Percentiles rank a stretch among this genome's conserved stretches.
Conservation (phyloP, 495 filamentous ascomycete species). For the Letharia lupina region DNA sequence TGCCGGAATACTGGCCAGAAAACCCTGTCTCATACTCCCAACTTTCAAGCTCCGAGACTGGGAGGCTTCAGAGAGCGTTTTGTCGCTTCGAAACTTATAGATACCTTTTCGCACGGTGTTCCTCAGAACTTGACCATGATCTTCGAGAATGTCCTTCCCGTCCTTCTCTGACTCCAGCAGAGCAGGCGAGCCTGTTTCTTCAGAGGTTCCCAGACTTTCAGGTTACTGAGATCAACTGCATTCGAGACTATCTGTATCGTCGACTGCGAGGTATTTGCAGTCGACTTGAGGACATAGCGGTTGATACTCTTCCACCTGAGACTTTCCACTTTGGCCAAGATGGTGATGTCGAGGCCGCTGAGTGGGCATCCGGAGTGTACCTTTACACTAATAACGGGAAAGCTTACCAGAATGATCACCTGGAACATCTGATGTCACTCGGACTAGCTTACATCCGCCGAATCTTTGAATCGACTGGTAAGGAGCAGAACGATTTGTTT, state of each 20-base stretch:
- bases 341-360: background rate
- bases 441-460: background rate
- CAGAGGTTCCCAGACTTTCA: background rate
- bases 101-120: slow-evolving; percentile 4
- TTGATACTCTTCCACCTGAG: background rate
- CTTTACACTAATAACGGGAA: background rate
- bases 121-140: background rate
- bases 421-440: slow-evolving; percentile 7
- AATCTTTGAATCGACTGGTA: background rate
- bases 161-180: background rate
- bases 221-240: slow-evolving; percentile 7
- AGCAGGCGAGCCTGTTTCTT: background rate
- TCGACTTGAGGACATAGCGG: background rate
- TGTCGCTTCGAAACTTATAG: slow-evolving; percentile 14
- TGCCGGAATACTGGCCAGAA: background rate
- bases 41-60: background rate
- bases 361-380: background rate
- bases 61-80: slow-evolving; percentile 10
- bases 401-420: background rate
- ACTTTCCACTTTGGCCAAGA: background rate
- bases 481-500: background rate
- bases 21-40: background rate
- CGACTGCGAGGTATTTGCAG: slow-evolving; percentile 6
- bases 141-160: background rate
- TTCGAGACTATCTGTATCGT: slow-evolving; percentile 10